phyloP scores from a whole-genome alignment of 169 alveolate genomes.

The Plasmodium ovale region DNA sequence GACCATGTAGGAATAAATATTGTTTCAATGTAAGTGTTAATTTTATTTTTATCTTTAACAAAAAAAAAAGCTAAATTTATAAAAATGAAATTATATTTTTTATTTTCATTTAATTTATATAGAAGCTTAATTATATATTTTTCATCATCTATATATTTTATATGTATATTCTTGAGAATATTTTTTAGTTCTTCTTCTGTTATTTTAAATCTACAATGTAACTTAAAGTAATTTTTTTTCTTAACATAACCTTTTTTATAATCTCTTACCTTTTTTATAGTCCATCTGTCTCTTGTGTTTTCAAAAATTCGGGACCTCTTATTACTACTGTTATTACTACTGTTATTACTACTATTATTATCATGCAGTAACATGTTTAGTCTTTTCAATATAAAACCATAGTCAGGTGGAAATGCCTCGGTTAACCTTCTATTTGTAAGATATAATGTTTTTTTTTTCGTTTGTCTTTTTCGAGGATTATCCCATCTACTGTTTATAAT shows the following conservation, averaged over 20 bases:
- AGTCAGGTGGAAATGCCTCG: slow-evolving; percentile 42
- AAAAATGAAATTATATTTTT: slow-evolving; percentile 19
- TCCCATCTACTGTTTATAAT: slow-evolving; percentile 9
- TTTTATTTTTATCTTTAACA: slow-evolving; percentile 32
- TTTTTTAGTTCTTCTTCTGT: slow-evolving; percentile 5
- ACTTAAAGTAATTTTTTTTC: not conserved
- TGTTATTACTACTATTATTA: not conserved
- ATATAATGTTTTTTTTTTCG: slow-evolving; percentile 6
- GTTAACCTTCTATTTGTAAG: slow-evolving; percentile 31
- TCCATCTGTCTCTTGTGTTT: not conserved
- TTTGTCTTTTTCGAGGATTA: not conserved
- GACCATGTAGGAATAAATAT: not conserved
- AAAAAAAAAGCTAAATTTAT: slow-evolving; percentile 36
- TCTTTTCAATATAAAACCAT: slow-evolving; percentile 8
- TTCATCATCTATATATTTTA: slow-evolving; percentile 40
- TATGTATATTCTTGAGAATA: slow-evolving; percentile 7
- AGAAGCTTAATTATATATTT: not conserved
- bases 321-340: not conserved
- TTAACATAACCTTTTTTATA: slow-evolving; percentile 6
- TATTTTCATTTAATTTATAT: slow-evolving; percentile 32
- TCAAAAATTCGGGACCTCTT: too few species aligned
- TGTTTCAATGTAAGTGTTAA: slow-evolving; percentile 11
- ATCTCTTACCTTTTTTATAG: slow-evolving; percentile 20
- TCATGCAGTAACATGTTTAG: not conserved
- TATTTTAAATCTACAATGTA: not conserved